A percentile compares a stretch with the other conserved stretches of the same genome.
phyloP scores from a whole-genome alignment of 2,329 filamentous ascomycete genomes.

The Pseudopithomyces maydicus region DNA sequence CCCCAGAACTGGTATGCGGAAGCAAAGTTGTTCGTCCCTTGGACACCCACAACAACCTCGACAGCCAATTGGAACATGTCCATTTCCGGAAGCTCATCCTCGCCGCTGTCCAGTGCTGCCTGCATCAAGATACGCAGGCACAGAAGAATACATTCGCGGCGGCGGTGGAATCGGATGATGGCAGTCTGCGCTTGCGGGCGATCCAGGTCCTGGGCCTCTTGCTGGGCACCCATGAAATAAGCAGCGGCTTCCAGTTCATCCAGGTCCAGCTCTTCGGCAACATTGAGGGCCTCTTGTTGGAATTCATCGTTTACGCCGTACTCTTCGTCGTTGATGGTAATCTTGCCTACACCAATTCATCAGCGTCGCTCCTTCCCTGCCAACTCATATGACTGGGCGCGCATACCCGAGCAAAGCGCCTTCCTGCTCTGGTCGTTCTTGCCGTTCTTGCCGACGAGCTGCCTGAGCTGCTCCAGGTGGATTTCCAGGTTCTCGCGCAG shows the following conservation, averaged over 20 bases:
- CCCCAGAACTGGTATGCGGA: conserved; percentile 69
- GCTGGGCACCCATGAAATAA: conserved; percentile 74
- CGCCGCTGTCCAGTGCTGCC: conserved; percentile 59
- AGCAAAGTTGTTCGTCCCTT: conserved; percentile 56
- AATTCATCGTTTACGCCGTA: conserved; percentile 88
- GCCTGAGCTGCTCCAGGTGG: conserved; percentile 69
- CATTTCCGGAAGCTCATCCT: conserved; percentile 28
- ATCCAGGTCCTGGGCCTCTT: conserved; percentile 70
- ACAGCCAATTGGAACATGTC: conserved; percentile 32
- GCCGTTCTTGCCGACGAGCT: conserved; percentile 74
- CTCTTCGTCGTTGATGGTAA: conserved; percentile 72
- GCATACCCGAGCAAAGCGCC: conserved; percentile 53
- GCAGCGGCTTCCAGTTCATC: conserved; percentile 86
- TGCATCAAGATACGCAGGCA: conserved; percentile 80
- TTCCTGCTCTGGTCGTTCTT: conserved; percentile 78
- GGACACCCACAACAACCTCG: conserved; percentile 58
- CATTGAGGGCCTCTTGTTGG: conserved; percentile 76
- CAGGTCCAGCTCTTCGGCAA: conserved; percentile 87
- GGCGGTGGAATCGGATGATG: conserved; percentile 86
- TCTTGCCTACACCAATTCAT: conserved; percentile 64
- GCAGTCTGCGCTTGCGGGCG: conserved; percentile 77
- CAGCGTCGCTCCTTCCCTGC: conserved; percentile 11
- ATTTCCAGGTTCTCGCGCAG: conserved; percentile 68
- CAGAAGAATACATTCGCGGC: conserved; percentile 81
- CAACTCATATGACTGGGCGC: not conserved